A percentile compares a stretch with the other conserved stretches of the same genome.
Conservation (phyloP, 2,329 filamentous ascomycete genomes). For the Nothophoma quercina region DNA sequence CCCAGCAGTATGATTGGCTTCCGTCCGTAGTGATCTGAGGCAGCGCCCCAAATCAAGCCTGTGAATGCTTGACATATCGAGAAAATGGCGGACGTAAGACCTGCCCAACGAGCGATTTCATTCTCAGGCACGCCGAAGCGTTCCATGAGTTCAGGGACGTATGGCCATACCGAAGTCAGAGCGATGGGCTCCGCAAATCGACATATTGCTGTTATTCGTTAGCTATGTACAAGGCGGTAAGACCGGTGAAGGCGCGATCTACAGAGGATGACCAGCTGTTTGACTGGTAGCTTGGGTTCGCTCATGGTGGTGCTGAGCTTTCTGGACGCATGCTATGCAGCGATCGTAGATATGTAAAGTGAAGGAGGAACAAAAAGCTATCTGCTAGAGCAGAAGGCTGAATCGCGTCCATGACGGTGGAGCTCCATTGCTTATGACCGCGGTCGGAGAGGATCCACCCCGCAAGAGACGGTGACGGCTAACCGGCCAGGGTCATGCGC, state of each 20-base stretch:
- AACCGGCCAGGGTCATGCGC: constrained; percentile 22
- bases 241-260: constrained; percentile 4
- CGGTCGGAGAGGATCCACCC: constrained; percentile 15
- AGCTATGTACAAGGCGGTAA: constrained; percentile 7
- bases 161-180: constrained; percentile 91
- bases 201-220: constrained; percentile 74
- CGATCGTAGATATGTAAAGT: not conserved
- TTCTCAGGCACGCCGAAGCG: constrained; percentile 49
- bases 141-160: constrained; percentile 71
- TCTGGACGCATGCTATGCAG: constrained; percentile 17
- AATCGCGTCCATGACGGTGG: constrained; percentile 16
- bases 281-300: constrained; percentile 49
- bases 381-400: too few species aligned
- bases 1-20: constrained; percentile 86
- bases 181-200: constrained; percentile 92
- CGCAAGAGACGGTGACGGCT: constrained; percentile 24
- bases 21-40: constrained; percentile 82
- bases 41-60: constrained; percentile 85
- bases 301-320: constrained; percentile 38
- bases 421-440: constrained; percentile 8
- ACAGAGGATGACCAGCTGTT: constrained; percentile 52
- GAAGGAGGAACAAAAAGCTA: not conserved
- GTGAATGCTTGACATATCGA: constrained; percentile 78
- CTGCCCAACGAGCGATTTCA: constrained; percentile 70
- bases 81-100: constrained; percentile 86